phyloP scores from a whole-genome alignment of 2,329 filamentous ascomycete species.

The Gaeumannomyces tritici region DNA sequence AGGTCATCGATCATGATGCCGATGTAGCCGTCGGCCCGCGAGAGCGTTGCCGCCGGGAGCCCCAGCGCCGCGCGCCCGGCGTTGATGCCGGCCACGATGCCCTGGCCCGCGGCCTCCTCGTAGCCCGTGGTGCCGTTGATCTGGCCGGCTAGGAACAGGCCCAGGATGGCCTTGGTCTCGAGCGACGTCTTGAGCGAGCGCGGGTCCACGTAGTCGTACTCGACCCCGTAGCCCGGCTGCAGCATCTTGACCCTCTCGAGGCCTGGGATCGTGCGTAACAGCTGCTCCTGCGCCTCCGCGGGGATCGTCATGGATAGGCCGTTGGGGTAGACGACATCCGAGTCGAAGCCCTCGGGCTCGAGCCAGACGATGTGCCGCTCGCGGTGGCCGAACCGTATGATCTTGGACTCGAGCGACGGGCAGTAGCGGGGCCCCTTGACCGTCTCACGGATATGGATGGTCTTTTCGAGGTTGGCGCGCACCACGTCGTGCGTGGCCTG shows the following conservation, averaged over 20 bases:
- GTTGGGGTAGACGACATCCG: constrained; percentile 87
- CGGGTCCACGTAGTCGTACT: constrained; percentile 97
- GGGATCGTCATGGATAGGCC: constrained; percentile 96
- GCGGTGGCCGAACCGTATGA: constrained; percentile 79
- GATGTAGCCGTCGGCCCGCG: constrained; percentile 85
- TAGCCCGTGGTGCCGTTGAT: constrained; percentile 98
- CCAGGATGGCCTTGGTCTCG: constrained; percentile 84
- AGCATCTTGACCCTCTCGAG: constrained; percentile 86
- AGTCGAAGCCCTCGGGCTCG: constrained; percentile 90
- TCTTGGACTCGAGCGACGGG: constrained; percentile 88
- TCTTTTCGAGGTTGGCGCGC: constrained; percentile 84
- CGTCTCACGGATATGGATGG: constrained; percentile 90
- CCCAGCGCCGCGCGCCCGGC: constrained; percentile 71
- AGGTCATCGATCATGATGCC: constrained; percentile 98
- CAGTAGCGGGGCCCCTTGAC: constrained; percentile 93
- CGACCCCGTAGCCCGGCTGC: constrained; percentile 91
- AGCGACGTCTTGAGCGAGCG: constrained; percentile 78
- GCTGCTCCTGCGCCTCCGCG: constrained; percentile 71
- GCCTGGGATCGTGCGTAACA: constrained; percentile 80
- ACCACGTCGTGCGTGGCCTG: constrained; percentile 73
- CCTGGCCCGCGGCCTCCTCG: constrained; percentile 92
- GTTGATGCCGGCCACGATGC: constrained; percentile 86
- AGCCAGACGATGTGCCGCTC: constrained; percentile 86
- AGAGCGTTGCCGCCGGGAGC: constrained; percentile 56
- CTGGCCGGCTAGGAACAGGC: constrained; percentile 87